Evolutionary conservation across 352 stramenopile genomes (phyloP).

Genomic region (Phytophthora citricola): DNA sequence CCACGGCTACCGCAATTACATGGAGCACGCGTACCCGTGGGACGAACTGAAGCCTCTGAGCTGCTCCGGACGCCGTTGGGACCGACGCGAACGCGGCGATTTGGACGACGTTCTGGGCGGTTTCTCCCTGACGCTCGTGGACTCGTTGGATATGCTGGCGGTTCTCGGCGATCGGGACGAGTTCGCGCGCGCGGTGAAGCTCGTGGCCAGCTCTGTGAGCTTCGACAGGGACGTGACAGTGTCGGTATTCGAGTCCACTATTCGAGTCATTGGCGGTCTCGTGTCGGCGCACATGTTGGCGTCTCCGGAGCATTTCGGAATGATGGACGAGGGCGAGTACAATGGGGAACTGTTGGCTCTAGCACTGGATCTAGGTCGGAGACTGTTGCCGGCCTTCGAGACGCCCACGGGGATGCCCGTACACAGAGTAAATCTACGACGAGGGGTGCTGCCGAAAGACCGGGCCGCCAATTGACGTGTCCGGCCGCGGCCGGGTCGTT

Average conservation of each 20-base stretch:
- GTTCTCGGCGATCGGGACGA: slow-evolving; percentile 83
- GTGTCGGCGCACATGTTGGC: slow-evolving; percentile 91
- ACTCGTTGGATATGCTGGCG: slow-evolving; percentile 91
- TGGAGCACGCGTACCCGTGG: slow-evolving; percentile 87
- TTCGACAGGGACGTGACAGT: slow-evolving; percentile 93
- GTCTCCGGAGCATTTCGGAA: slow-evolving; percentile 56
- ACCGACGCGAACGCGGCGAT: slow-evolving; percentile 80
- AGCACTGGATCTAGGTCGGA: slow-evolving; percentile 94
- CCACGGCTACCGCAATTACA: slow-evolving; percentile 89
- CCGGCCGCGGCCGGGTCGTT: slow-evolving; percentile 96
- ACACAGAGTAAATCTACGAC: slow-evolving; percentile 95
- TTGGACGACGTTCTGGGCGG: slow-evolving; percentile 87
- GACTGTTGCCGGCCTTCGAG: slow-evolving; percentile 97
- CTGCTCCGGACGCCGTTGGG: slow-evolving; percentile 80
- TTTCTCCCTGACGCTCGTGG: slow-evolving; percentile 87
- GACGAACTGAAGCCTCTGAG: slow-evolving; percentile 89
- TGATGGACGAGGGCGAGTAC: slow-evolving; percentile 84
- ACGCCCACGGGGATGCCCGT: slow-evolving; percentile 96
- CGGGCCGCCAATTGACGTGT: slow-evolving; percentile 80
- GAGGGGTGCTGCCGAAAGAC: slow-evolving; percentile 47
- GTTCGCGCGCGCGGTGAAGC: slow-evolving; percentile 74
- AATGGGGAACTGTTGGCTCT: slow-evolving; percentile 93
- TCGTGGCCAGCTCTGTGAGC: slow-evolving; percentile 60
- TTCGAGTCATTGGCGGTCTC: slow-evolving; percentile 92
- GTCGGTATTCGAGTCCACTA: slow-evolving; percentile 94